Percentiles rank a stretch among this genome's conserved stretches.
These are phyloP conservation scores for Spathaspora hagerdaliae DNA, from an alignment of 805 yeast genomes.

Conservation along the genomic window DNA sequence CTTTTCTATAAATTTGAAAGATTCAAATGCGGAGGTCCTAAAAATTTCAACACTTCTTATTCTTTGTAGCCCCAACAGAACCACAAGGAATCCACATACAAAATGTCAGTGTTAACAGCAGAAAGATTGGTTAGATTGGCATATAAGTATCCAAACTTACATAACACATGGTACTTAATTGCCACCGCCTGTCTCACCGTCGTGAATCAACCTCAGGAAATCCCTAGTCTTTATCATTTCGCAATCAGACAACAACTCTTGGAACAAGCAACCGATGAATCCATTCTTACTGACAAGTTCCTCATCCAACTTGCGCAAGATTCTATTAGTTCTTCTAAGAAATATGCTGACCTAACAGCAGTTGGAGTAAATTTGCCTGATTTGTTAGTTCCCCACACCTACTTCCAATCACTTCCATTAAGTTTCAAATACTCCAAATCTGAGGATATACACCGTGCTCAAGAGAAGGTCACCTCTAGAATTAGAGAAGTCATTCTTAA, in stretches of 20 bases:
- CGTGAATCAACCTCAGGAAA: slow-evolving; percentile 77
- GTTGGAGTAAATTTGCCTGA: slow-evolving; percentile 43
- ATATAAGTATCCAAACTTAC: slow-evolving; percentile 49
- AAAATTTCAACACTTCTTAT: neutral
- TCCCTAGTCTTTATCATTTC: slow-evolving; percentile 70
- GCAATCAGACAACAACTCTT: slow-evolving; percentile 48
- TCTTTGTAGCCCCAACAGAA: neutral
- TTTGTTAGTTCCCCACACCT: slow-evolving; percentile 32
- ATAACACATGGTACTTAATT: slow-evolving; percentile 65
- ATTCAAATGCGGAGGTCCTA: neutral
- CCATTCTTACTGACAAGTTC: slow-evolving; percentile 29
- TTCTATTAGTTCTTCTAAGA: slow-evolving; percentile 34
- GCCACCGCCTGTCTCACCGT: slow-evolving; percentile 81
- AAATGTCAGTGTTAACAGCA: slow-evolving; percentile 38
- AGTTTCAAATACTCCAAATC: slow-evolving; percentile 27
- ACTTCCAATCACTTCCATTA: slow-evolving; percentile 35
- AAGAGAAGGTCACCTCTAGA: slow-evolving; percentile 42
- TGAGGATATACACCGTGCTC: slow-evolving; percentile 34
- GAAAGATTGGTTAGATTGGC: slow-evolving; percentile 53
- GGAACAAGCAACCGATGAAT: slow-evolving; percentile 21
- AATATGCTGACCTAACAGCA: slow-evolving; percentile 33
- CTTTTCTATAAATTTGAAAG: too few species aligned
- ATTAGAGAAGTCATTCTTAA: slow-evolving; percentile 77
- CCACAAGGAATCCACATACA: neutral
- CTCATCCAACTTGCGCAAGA: slow-evolving; percentile 36